Evolutionary conservation across 495 filamentous ascomycete species (phyloP).

Genomic region (Hypoxylon fuscum): DNA sequence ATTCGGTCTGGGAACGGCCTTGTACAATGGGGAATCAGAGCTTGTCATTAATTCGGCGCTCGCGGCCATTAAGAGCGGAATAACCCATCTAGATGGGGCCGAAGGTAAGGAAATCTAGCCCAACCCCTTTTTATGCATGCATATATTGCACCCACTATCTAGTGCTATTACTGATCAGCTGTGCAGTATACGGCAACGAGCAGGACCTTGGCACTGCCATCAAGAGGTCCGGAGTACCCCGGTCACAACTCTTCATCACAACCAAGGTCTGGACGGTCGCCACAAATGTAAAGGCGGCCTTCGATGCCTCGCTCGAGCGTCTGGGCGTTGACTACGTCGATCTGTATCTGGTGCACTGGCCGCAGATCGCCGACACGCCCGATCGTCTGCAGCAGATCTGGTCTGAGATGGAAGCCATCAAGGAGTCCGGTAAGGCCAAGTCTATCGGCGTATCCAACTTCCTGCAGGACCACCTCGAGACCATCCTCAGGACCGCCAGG

Average conservation of each 20-base stretch:
- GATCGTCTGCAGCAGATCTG: slow-evolving; percentile 74
- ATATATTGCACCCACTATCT: background rate
- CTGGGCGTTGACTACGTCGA: slow-evolving; percentile 84
- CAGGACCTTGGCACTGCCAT: slow-evolving; percentile 78
- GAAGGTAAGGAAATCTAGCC: slow-evolving; percentile 57
- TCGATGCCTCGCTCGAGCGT: slow-evolving; percentile 76
- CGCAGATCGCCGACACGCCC: slow-evolving; percentile 71
- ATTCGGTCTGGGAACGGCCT: slow-evolving; percentile 70
- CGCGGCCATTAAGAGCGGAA: slow-evolving; percentile 74
- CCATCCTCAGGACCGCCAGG: slow-evolving; percentile 70
- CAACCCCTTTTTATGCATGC: background rate
- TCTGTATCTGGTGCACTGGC: slow-evolving; percentile 82
- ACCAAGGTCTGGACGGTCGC: slow-evolving; percentile 73
- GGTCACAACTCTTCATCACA: slow-evolving; percentile 77
- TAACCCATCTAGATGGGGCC: slow-evolving; percentile 80
- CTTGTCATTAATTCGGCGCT: slow-evolving; percentile 68
- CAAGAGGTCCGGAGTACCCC: slow-evolving; percentile 68
- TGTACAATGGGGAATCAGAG: slow-evolving; percentile 55
- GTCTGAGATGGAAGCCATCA: slow-evolving; percentile 79
- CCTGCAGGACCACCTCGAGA: slow-evolving; percentile 71
- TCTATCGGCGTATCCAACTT: slow-evolving; percentile 91
- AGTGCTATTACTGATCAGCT: background rate
- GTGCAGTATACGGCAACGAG: slow-evolving; percentile 79
- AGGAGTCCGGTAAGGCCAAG: slow-evolving; percentile 72
- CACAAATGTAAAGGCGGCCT: slow-evolving; percentile 68